These are phyloP conservation scores for Elongisporangium anandrum DNA, from an alignment of 352 stramenopile genomes.

Conservation along the genomic window DNA sequence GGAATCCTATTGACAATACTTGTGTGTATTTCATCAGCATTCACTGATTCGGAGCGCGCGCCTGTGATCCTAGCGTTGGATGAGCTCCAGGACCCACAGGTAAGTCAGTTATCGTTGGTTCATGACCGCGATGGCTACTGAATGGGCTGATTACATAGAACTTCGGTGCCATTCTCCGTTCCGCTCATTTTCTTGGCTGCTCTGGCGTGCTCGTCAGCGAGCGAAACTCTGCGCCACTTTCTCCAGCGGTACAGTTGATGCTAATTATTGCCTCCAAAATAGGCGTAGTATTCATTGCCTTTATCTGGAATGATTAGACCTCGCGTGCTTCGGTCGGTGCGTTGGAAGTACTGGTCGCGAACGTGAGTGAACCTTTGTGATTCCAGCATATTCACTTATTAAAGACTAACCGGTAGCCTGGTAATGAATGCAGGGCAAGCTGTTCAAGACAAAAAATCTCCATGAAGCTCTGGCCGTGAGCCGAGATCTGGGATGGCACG, in stretches of 20 bases:
- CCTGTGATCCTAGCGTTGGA: conserved; percentile 72
- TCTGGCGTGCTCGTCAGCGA: conserved; percentile 63
- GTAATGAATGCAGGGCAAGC: conserved; percentile 30
- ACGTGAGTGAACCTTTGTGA: conserved; percentile 25
- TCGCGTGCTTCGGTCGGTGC: conserved; percentile 72
- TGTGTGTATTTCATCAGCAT: conserved; percentile 18
- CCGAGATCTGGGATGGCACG: conserved; percentile 60
- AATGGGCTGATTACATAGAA: conserved; percentile 23
- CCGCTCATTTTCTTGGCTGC: conserved; percentile 73
- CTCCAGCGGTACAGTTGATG: conserved; percentile 35
- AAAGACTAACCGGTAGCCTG: background rate
- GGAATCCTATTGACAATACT: conserved; percentile 3
- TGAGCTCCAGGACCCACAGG: conserved; percentile 76
- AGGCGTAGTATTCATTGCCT: background rate
- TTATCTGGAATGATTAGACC: conserved; percentile 16
- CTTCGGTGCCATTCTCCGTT: conserved; percentile 73
- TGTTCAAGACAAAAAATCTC: conserved; percentile 65
- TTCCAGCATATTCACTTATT: no score
- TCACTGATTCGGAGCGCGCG: conserved; percentile 25
- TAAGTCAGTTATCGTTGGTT: conserved; percentile 7
- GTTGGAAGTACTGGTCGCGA: conserved; percentile 70
- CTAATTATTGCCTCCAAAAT: background rate
- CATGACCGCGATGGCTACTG: background rate
- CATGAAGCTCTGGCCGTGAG: conserved; percentile 64
- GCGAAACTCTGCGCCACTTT: conserved; percentile 66